phyloP scores from a whole-genome alignment of 208 protist species.

The Crithidia bombi region DNA sequence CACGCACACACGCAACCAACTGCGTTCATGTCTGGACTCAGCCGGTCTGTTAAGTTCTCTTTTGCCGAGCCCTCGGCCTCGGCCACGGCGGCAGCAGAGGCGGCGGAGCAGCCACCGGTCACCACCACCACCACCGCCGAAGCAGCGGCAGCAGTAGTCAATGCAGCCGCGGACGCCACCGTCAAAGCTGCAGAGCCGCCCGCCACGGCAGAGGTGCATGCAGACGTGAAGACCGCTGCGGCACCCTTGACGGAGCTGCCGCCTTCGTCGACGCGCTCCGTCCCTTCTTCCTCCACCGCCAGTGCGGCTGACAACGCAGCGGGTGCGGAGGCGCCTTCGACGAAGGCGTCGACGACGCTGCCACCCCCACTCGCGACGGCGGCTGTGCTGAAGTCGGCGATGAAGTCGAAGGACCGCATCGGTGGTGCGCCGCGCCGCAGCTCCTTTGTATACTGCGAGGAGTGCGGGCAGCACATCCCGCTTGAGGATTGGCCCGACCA shows the following conservation, averaged over 20 bases:
- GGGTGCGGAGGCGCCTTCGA: background rate
- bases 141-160: background rate
- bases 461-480: slow-evolving; percentile 69
- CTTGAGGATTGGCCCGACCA: slow-evolving; percentile 80
- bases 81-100: background rate
- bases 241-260: too few species aligned
- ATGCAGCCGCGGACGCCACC: background rate
- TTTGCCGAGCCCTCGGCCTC: slow-evolving; percentile 21
- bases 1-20: background rate
- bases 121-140: background rate
- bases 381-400: slow-evolving; percentile 19
- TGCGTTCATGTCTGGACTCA: background rate
- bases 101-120: background rate
- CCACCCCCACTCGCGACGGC: background rate
- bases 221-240: background rate
- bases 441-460: slow-evolving; percentile 58
- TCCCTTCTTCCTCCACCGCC: background rate
- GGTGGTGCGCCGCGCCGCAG: slow-evolving; percentile 25
- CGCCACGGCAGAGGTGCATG: too few species aligned
- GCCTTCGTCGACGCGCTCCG: background rate
- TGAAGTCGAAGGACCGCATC: slow-evolving; percentile 59
- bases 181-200: background rate
- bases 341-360: background rate
- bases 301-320: background rate
- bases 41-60: slow-evolving; percentile 39